Evolutionary conservation across 139 green algal species (phyloP), one percentile per base, ranked within the genome.

Genomic region (Nannochloris sp.): DNA sequence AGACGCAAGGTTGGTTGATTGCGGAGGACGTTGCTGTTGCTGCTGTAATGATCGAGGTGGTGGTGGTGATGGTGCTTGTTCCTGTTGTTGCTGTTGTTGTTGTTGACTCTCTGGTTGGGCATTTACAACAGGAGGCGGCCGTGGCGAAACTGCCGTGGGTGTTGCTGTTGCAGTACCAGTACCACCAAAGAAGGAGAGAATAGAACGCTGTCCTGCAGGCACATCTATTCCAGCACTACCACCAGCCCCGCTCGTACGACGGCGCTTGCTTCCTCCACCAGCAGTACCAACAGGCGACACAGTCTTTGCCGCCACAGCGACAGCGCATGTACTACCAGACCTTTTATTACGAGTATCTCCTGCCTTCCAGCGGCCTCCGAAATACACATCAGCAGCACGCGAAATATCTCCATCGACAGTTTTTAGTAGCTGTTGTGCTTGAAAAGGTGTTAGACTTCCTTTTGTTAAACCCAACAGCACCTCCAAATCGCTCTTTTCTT

Each of bases 201-300:
- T 75, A 13, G 59, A 64, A 47, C 37, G 33, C 53, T 76, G 70
- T n/a, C n/a, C n/a, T n/a, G n/a, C n/a, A n/a, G n/a, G n/a, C n/a
- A n/a, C n/a, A n/a, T n/a, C n/a, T n/a, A n/a, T n/a, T n/a, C n/a
- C n/a, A n/a, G n/a, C n/a, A n/a, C n/a, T n/a, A n/a, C n/a, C n/a
- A n/a, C n/a, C n/a, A n/a, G n/a, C n/a, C n/a, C n/a, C n/a, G n/a
- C n/a, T n/a, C n/a, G n/a, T n/a, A n/a, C n/a, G n/a, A n/a, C n/a
- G n/a, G n/a, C n/a, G n/a, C n/a, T n/a, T n/a, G n/a, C n/a, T n/a
- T n/a, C n/a, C n/a, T n/a, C n/a, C n/a, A n/a, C n/a, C n/a, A n/a
- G n/a, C n/a, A n/a, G n/a, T n/a, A n/a, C n/a, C n/a, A n/a, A n/a
- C n/a, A n/a, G n/a, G n/a, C n/a, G n/a, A n/a, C n/a, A n/a, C n/a